Evolutionary conservation across 1,139 yeast genomes (phyloP), one percentile per base, ranked within the genome.

Genomic region (Geotrichum carabidarum): DNA sequence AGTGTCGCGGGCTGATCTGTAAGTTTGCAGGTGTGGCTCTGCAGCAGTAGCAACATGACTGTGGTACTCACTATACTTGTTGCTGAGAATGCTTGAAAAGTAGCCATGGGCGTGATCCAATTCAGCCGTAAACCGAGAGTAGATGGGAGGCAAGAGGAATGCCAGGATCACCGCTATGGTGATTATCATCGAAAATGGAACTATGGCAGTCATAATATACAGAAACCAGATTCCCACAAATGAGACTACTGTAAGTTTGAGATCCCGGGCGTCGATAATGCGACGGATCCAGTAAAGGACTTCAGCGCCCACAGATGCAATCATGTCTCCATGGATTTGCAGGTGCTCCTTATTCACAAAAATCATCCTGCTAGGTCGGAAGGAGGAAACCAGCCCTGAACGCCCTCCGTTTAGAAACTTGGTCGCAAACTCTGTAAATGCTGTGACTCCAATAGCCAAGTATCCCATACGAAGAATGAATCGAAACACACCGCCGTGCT

Each of bases 141-240:
- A 93, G 61, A 86, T 66, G 36, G 80, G 81, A 58, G 99, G 98
- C 51, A 81, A 73, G 48, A 94, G 74, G 78, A 93, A 93, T 18
- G 86, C 78, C 37, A 77, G 70, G 53, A 88, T 71, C 55, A 86
- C 81, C 46, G 80, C 71, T 51, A 79, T 66, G 62, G 86, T 74
- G 44, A 82, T 66, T 64, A 91, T 73, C 41, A 85, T 76, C 79
- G 85, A 86, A 58, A 91, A 71, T 27, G 96, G 81, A 69, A 91
- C 76, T 80, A 83, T 77, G 43, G 88, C 82, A 61, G 95, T 86
- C 65, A 91, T 74, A 71, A 83, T 79, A 78, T 82, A 88, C 59
- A 83, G 72, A 55, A 84, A 69, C 70, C 80, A 88, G 32, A 86
- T 74, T 43, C 75, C 67, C 64, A 84, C 82, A 53, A 91, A 89